phyloP scores from a whole-genome alignment of 2,329 filamentous ascomycete species.

The Thielaviopsis ethacetica region DNA sequence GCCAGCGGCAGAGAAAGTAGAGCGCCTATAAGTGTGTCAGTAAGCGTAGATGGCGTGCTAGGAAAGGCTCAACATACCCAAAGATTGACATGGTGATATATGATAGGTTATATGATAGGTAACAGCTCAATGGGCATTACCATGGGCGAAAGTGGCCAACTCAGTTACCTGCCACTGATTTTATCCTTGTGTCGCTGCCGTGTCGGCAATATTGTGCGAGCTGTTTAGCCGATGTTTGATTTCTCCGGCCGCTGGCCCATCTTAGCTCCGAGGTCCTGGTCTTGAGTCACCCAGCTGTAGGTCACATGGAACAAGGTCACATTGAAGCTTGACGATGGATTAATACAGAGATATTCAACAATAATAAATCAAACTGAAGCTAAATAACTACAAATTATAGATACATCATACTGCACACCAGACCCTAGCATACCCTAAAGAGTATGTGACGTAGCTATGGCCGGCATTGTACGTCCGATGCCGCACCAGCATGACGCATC shows the following conservation, averaged over 20 bases:
- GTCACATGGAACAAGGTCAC: too few relatives aligned
- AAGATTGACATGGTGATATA: constrained; percentile 15
- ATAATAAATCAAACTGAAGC: background rate
- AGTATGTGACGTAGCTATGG: background rate
- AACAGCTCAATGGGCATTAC: too few relatives aligned
- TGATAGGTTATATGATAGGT: background rate
- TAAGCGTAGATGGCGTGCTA: background rate
- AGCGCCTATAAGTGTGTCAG: constrained; percentile 25
- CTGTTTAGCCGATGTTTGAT: background rate
- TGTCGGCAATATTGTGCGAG: background rate
- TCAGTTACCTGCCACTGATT: background rate
- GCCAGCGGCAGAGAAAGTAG: constrained; percentile 36
- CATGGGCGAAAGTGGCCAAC: background rate
- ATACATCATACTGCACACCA: background rate
- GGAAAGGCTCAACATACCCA: constrained; percentile 12
- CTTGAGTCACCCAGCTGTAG: background rate
- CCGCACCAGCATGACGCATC: constrained; percentile 50
- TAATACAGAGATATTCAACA: too few relatives aligned
- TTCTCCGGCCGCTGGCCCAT: background rate
- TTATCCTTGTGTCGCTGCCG: background rate
- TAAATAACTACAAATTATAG: background rate
- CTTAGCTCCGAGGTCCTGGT: background rate
- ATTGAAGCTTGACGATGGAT: background rate
- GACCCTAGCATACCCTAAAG: background rate
- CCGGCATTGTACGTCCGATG: constrained; percentile 17